Evolutionary conservation across 2,329 filamentous ascomycete genomes (phyloP).

Genomic region (Colletotrichum ledebouriae): DNA sequence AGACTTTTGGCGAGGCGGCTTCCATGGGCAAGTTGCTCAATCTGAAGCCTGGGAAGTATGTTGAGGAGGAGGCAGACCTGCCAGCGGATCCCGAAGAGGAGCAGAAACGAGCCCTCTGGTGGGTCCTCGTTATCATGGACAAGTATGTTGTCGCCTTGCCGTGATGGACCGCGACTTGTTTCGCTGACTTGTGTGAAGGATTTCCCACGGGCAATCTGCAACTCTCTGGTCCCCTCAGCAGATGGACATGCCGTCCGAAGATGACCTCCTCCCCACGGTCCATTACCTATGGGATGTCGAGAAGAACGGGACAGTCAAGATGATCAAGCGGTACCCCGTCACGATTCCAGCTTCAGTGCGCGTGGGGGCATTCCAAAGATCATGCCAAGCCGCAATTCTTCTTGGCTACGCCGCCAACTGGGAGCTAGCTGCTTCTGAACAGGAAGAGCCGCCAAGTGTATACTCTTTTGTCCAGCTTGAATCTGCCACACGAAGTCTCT

Average conservation of each 20-base stretch:
- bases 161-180: not conserved
- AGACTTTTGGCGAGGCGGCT: conserved; percentile 58
- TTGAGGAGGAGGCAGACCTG: conserved; percentile 49
- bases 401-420: conserved; percentile 50
- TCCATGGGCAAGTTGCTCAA: conserved; percentile 53
- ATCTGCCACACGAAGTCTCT: conserved; percentile 49
- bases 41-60: conserved; percentile 54
- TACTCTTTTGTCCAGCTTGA: conserved; percentile 51
- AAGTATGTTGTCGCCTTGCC: conserved; percentile 49
- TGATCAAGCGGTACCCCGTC: conserved; percentile 48
- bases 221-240: conserved; percentile 51
- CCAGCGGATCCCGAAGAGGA: conserved; percentile 52
- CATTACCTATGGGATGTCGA: conserved; percentile 52
- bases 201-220: conserved; percentile 51
- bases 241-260: conserved; percentile 53
- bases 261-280: conserved; percentile 52
- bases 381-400: conserved; percentile 53
- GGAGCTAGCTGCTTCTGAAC: conserved; percentile 42
- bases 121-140: conserved; percentile 60
- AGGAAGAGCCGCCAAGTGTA: conserved; percentile 44
- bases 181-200: conserved; percentile 42
- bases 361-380: conserved; percentile 52
- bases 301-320: conserved; percentile 44
- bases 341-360: conserved; percentile 48
- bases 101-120: conserved; percentile 58